These are phyloP conservation scores for Marchantia polymorpha DNA, from an alignment of 225 moss, liverwort and hornwort species.

Conservation along the genomic window DNA sequence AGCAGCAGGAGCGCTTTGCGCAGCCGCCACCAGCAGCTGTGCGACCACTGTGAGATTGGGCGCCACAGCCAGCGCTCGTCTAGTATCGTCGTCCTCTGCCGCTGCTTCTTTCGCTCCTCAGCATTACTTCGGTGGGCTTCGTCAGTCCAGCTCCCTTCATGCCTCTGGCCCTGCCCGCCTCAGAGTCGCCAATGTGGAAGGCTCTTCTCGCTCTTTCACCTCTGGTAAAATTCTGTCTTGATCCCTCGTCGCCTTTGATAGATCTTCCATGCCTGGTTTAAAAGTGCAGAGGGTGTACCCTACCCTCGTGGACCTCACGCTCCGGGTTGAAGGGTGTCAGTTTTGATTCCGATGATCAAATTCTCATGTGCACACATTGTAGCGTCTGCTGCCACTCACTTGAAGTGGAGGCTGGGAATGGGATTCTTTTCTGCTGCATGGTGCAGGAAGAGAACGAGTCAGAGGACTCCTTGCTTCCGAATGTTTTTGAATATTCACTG, in stretches of 20 bases:
- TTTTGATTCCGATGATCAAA: too few relatives aligned
- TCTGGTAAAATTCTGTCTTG: background rate
- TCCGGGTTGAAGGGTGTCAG: too few relatives aligned
- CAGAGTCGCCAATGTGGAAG: constrained; percentile 8
- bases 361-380: too few relatives aligned
- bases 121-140: constrained; percentile 22
- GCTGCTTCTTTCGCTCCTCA: constrained; percentile 9
- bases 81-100: background rate
- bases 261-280: background rate
- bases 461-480: too few relatives aligned
- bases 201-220: constrained; percentile 7
- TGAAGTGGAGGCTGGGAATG: background rate
- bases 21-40: constrained; percentile 23
- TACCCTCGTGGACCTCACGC: too few relatives aligned
- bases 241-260: background rate
- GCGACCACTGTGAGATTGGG: constrained; percentile 20
- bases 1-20: constrained; percentile 21
- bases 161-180: background rate
- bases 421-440: background rate
- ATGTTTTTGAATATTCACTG: too few relatives aligned
- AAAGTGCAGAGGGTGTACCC: too few relatives aligned
- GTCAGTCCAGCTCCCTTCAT: constrained; percentile 15
- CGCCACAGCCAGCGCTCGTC: constrained; percentile 10
- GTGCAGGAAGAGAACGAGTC: too few relatives aligned
- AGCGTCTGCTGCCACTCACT: background rate